A percentile compares a stretch with the other conserved stretches of the same genome.
Conservation (phyloP, 2,329 filamentous ascomycete species). For the Pestalotiopsis sp. region DNA sequence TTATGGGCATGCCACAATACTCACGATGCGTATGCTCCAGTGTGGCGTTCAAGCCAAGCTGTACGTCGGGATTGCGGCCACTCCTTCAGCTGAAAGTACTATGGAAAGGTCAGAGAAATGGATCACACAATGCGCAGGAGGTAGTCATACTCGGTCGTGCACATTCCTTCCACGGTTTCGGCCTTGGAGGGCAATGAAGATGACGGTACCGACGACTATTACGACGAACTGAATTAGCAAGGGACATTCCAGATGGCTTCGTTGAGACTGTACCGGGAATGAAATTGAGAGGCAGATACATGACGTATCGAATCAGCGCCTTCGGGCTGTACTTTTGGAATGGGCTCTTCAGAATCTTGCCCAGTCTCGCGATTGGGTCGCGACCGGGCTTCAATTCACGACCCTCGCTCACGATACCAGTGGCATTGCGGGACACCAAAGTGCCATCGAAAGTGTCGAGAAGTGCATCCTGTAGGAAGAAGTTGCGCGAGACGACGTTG, state of each 20-base stretch:
- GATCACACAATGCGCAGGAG: constrained; percentile 7
- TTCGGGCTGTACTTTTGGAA: constrained; percentile 60
- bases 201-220: constrained; percentile 75
- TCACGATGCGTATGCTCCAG: constrained; percentile 80
- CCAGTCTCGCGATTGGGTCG: constrained; percentile 59
- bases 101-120: constrained; percentile 51
- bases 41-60: constrained; percentile 70
- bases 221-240: background rate
- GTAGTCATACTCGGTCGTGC: constrained; percentile 53
- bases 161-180: constrained; percentile 50
- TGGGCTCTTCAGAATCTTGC: constrained; percentile 59
- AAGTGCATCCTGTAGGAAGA: constrained; percentile 79
- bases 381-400: constrained; percentile 69
- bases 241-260: background rate
- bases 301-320: constrained; percentile 74
- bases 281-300: constrained; percentile 91
- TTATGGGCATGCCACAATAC: constrained; percentile 31
- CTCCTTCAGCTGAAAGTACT: constrained; percentile 92
- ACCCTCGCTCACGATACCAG: constrained; percentile 70
- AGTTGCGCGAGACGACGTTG: constrained; percentile 63
- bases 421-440: constrained; percentile 52
- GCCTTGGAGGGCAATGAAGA: constrained; percentile 81
- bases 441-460: constrained; percentile 88
- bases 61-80: constrained; percentile 70
- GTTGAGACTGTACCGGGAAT: constrained; percentile 62